Evolutionary conservation across 2,329 filamentous ascomycete genomes (phyloP), one percentile per base, ranked within the genome.

Genomic region (Epichloe baconii): DNA sequence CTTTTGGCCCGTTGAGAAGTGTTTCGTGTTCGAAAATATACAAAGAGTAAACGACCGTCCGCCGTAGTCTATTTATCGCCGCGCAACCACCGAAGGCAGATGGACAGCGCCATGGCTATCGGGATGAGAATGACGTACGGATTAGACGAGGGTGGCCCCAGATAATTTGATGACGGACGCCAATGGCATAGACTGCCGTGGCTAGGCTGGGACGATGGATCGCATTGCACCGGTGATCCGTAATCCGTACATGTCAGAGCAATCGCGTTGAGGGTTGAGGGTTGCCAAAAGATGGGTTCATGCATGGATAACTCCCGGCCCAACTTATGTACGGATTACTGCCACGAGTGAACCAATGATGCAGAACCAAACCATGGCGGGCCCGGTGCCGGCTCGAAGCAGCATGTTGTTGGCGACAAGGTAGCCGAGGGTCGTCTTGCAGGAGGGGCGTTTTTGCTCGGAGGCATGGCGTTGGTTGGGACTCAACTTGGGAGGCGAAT

Each of bases 201-300:
- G 85, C 82, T 0, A 80, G 58, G 79, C 83, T 0, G 87, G 86
- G 0, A 76, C 74, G 41, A 90, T 71, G 0, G 86, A 76, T 14
- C 86, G 73, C 34, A 87, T 68, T 0, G 70, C 82, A 55, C 80
- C 82, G 0, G n/a, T n/a, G n/a, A n/a, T n/a, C n/a, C n/a, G 19
- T 19, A 19, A 19, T 19, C 19, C 19, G 71, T 66, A 0, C 80
- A 59, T 0, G 84, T 83, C 52, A 91, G 35, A 0, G 67, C 66
- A 3, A 70, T 50, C 14, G 83, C 82, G 23, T 23, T 91, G 31
- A 93, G 21, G 19, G 23, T 23, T 2, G 23, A 7, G 68, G 0
- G 80, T 88, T 0, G 83, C 86, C 10, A 91, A 69, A 0, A 80
- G 17, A n/a, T n/a, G n/a, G n/a, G n/a, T n/a, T n/a, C n/a, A n/a